phyloP scores from a whole-genome alignment of 2,329 filamentous ascomycete genomes.

The Fusarium nelsonii region DNA sequence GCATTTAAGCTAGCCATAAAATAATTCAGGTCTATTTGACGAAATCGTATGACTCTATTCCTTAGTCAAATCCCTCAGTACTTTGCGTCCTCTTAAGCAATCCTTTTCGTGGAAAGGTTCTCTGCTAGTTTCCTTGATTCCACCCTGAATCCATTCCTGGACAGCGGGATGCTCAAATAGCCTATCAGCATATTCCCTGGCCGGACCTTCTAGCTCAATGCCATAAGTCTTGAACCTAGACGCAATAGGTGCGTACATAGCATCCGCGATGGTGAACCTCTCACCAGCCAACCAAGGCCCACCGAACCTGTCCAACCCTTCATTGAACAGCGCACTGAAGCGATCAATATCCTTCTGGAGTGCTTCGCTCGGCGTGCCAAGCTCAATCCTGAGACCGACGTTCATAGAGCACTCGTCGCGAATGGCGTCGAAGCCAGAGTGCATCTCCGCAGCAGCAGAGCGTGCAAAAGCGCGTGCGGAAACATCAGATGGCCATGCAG shows the following conservation, averaged over 20 bases:
- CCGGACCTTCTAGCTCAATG: conserved; percentile 48
- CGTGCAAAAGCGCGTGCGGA: conserved; percentile 59
- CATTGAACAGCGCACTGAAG: conserved; percentile 53
- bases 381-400: conserved; percentile 55
- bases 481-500: conserved; percentile 57
- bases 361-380: conserved; percentile 47
- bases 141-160: conserved; percentile 55
- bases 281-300: conserved; percentile 57
- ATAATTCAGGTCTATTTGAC: no score
- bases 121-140: conserved; percentile 54
- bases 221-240: conserved; percentile 56
- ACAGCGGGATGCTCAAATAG: conserved; percentile 54
- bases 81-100: conserved; percentile 50
- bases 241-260: conserved; percentile 59
- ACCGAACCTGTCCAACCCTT: conserved; percentile 56
- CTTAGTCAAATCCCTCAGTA: conserved; percentile 49
- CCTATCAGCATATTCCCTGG: conserved; percentile 52
- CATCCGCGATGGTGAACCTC: conserved; percentile 56
- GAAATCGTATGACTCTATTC: background rate
- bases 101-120: conserved; percentile 56
- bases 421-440: conserved; percentile 57
- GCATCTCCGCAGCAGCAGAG: conserved; percentile 61
- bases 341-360: conserved; percentile 54
- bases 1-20: no score
- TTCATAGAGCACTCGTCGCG: conserved; percentile 60